These are phyloP conservation scores for Candida jianshihensis DNA, from an alignment of 805 yeast genomes.

Conservation along the genomic window DNA sequence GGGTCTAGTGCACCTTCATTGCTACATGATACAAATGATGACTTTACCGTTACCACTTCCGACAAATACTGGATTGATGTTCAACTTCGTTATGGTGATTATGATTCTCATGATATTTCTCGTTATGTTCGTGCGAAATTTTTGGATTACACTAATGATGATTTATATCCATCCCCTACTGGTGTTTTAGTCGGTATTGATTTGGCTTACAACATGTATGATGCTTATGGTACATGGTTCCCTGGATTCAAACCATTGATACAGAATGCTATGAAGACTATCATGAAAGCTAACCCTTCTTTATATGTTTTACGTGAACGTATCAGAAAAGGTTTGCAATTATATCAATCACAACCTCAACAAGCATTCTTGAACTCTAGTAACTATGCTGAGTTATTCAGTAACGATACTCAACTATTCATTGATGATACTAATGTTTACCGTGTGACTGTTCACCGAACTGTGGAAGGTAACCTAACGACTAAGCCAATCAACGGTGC, in stretches of 20 bases:
- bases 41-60: slow-evolving; percentile 44
- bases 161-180: slow-evolving; percentile 84
- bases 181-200: slow-evolving; percentile 90
- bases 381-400: slow-evolving; percentile 85
- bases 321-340: slow-evolving; percentile 86
- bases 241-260: slow-evolving; percentile 87
- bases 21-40: slow-evolving; percentile 63
- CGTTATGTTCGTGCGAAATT: slow-evolving; percentile 90
- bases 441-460: slow-evolving; percentile 84
- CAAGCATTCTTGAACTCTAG: slow-evolving; percentile 85
- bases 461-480: slow-evolving; percentile 87
- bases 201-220: slow-evolving; percentile 91
- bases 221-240: slow-evolving; percentile 97
- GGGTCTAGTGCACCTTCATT: slow-evolving; percentile 75
- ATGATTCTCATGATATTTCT: slow-evolving; percentile 94
- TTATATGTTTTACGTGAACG: slow-evolving; percentile 87
- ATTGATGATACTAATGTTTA: slow-evolving; percentile 94
- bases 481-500: slow-evolving; percentile 94
- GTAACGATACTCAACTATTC: slow-evolving; percentile 74
- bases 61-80: slow-evolving; percentile 92
- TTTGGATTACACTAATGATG: slow-evolving; percentile 88
- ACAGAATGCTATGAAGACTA: slow-evolving; percentile 87
- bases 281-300: slow-evolving; percentile 94
- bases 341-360: slow-evolving; percentile 89
- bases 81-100: slow-evolving; percentile 93